These are phyloP conservation scores for Phylloporus sp. DNA, from an alignment of 768 basidiomycete genomes.

Conservation along the genomic window DNA sequence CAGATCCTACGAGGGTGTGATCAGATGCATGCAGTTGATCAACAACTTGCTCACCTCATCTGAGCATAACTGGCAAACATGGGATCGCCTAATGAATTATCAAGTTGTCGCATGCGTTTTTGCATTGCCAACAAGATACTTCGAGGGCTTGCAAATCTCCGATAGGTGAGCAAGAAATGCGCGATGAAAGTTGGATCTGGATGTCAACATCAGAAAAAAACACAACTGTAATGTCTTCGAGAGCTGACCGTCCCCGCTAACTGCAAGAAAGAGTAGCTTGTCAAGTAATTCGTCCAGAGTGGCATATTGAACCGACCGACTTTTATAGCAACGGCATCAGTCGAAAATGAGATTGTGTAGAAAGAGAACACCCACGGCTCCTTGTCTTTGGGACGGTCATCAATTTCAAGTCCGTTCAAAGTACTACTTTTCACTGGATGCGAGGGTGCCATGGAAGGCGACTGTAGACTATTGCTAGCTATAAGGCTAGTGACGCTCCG, in stretches of 20 bases:
- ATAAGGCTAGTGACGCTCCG: slow-evolving; percentile 26
- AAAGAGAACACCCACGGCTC: slow-evolving; percentile 42
- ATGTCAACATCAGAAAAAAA: slow-evolving; percentile 10
- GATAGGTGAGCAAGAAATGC: slow-evolving; percentile 80
- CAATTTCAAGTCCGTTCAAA: slow-evolving; percentile 21
- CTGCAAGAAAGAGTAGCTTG: slow-evolving; percentile 74
- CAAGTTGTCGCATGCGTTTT: slow-evolving; percentile 75
- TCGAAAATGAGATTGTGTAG: background rate
- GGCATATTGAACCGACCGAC: slow-evolving; percentile 64
- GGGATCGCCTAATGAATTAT: slow-evolving; percentile 67
- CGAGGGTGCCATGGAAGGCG: slow-evolving; percentile 11
- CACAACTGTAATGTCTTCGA: slow-evolving; percentile 1
- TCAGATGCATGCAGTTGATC: slow-evolving; percentile 4
- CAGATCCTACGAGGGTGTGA: slow-evolving; percentile 54
- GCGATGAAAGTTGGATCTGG: slow-evolving; percentile 72
- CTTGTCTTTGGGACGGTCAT: slow-evolving; percentile 37
- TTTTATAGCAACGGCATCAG: slow-evolving; percentile 22
- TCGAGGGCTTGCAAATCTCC: slow-evolving; percentile 75
- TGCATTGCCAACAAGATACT: slow-evolving; percentile 82
- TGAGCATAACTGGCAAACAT: slow-evolving; percentile 87
- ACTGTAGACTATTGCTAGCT: slow-evolving; percentile 18
- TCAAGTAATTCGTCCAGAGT: slow-evolving; percentile 76
- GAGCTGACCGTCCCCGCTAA: slow-evolving; percentile 73
- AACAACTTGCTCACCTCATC: slow-evolving; percentile 54
- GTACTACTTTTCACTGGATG: slow-evolving; percentile 12